Evolutionary conservation across 164 flowering plant species (phyloP), one percentile per base, ranked within the genome.

Genomic region (Litsea cubeba): DNA sequence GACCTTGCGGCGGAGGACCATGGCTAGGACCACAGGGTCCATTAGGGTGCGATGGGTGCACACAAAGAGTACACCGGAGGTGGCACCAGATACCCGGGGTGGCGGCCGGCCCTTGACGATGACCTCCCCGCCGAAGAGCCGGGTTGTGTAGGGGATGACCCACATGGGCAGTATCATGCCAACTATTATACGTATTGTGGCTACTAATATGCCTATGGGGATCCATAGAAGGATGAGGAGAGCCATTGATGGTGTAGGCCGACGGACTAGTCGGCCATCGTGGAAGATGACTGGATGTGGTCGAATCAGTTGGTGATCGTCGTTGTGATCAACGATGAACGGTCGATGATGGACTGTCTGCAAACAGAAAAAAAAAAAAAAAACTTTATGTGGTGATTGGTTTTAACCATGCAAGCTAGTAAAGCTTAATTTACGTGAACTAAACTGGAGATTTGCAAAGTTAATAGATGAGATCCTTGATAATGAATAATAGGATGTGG

Each of bases 211-310:
- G 54, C 99, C 99, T 0, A 95, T 24, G 1, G 99, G 99, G 28
- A 92, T 69, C 99, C 99, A 95, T 2, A 95, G 71, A 79, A 93
- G 82, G 81, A 93, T 92, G 63, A 92, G 76, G 18, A 95, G 87
- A 5, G 98, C 87, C 2, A 84, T 83, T 0, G 84, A 71, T 0
- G 99, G 95, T 1, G 97, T 89, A 12, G 98, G 98, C 0, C 91
- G 90, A 76, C 80, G 88, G 12, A 86, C 97, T 12, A 96, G 83
- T 8, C 98, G 91, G 23, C 98, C 99, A 72, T 96, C 99, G 79
- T 94, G 99, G 87, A 96, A 96, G 72, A 96, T 89, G 70, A 96
- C 98, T 15, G 98, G 99, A 1, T 80, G 78, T 1, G 96, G 99
- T 7, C 85, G 87, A 76, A 79, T 74, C 50, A 74, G 65, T 30